A percentile compares a stretch with the other conserved stretches of the same genome.
Conservation (phyloP, 1,139 yeast genomes). For the Nakaseomyces delphensis region DNA sequence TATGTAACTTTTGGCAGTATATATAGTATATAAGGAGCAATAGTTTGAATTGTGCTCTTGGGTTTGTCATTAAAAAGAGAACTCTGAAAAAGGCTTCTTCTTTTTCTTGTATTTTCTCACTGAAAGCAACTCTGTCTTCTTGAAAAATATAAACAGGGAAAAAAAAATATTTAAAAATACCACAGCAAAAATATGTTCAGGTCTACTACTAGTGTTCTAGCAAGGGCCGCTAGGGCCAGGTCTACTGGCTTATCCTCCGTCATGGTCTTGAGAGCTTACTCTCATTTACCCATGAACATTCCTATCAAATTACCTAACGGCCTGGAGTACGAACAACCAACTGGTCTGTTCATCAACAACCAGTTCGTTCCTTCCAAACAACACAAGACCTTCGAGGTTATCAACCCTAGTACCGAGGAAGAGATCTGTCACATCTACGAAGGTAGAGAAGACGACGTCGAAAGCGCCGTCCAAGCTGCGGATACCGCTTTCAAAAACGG, state of each 20-base stretch:
- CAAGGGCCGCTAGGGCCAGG: constrained; percentile 15
- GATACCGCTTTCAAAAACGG: constrained; percentile 33
- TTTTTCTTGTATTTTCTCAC: not conserved
- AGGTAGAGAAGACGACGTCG: constrained; percentile 39
- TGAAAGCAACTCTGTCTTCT: no score
- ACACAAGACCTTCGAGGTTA: constrained; percentile 37
- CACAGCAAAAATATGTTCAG: constrained; percentile 1
- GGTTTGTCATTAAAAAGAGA: not conserved
- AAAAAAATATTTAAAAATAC: no score
- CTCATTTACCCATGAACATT: constrained; percentile 28
- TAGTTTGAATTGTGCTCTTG: no score
- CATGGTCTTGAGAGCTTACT: constrained; percentile 20
- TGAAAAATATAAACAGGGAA: no score
- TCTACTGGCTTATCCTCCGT: constrained; percentile 13
- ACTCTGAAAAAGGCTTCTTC: not conserved
- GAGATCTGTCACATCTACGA: constrained; percentile 37
- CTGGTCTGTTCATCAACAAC: constrained; percentile 41
- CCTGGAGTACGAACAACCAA: constrained; percentile 41
- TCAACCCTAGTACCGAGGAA: constrained; percentile 41
- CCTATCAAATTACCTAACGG: constrained; percentile 48
- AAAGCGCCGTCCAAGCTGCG: constrained; percentile 39
- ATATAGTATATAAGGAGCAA: no score
- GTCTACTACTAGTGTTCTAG: constrained; percentile 8
- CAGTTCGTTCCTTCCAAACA: constrained; percentile 35
- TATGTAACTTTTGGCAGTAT: no score